A percentile compares a stretch with the other conserved stretches of the same genome.
Evolutionary conservation across 2,329 filamentous ascomycete genomes (phyloP).

Genomic region (Exophiala mesophila): DNA sequence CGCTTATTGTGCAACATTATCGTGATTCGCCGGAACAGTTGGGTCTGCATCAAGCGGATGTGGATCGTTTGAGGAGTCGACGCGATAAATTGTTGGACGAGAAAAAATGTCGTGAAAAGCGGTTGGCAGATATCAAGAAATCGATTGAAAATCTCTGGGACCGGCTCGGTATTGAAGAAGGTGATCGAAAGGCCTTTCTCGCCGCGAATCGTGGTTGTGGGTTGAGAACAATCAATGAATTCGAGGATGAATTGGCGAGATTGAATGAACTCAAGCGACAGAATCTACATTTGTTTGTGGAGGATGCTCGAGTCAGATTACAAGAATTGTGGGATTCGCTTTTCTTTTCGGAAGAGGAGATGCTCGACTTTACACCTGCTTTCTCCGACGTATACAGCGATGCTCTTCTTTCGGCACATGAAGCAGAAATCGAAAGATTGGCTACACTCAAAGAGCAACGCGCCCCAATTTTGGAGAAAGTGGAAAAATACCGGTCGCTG

Average conservation of each 20-base stretch:
- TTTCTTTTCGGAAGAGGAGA: constrained; percentile 96
- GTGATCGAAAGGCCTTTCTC: constrained; percentile 78
- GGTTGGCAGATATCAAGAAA: constrained; percentile 66
- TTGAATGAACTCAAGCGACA: constrained; percentile 91
- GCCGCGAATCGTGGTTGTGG: constrained; percentile 86
- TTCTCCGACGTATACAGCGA: constrained; percentile 98
- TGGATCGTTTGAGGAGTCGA: constrained; percentile 65
- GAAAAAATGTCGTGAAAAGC: constrained; percentile 77
- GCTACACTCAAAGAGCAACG: constrained; percentile 82
- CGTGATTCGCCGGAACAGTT: constrained; percentile 89
- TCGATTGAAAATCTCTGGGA: constrained; percentile 87
- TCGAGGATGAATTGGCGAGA: constrained; percentile 80
- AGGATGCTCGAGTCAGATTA: constrained; percentile 83
- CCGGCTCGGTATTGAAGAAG: constrained; percentile 75
- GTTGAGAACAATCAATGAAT: constrained; percentile 88
- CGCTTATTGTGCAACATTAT: constrained; percentile 79
- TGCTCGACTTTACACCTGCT: constrained; percentile 94
- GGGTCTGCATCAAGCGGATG: constrained; percentile 82
- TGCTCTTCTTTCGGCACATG: constrained; percentile 88
- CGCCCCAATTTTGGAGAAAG: constrained; percentile 71
- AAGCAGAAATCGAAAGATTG: constrained; percentile 79
- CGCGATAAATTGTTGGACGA: constrained; percentile 82
- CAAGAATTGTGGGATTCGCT: constrained; percentile 93
- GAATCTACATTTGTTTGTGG: constrained; percentile 91
- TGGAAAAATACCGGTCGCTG: constrained; percentile 77